A percentile compares a stretch with the other conserved stretches of the same genome.
These are phyloP conservation scores for Arthroderma uncinatum DNA, from an alignment of 2,329 filamentous ascomycete genomes.

Conservation along the genomic window DNA sequence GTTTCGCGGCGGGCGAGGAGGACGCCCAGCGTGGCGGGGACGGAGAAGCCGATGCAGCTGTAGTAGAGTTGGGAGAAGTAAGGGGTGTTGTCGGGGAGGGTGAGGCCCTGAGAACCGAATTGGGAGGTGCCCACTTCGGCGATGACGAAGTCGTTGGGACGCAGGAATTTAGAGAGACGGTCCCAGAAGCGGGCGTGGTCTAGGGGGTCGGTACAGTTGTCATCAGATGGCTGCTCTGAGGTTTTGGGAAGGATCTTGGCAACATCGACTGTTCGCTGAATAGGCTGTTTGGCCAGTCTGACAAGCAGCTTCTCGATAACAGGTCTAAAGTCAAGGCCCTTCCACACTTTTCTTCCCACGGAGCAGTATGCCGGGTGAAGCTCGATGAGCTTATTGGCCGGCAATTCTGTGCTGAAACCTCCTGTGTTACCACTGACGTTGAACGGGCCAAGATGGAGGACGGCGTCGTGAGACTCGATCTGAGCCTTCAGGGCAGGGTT, in stretches of 20 bases:
- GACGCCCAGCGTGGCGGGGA: slow-evolving; percentile 18
- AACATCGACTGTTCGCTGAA: slow-evolving; percentile 8
- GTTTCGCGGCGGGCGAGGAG: slow-evolving; percentile 18
- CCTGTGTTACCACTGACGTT: slow-evolving; percentile 12
- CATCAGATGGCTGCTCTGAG: slow-evolving; percentile 5
- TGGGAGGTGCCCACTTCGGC: slow-evolving; percentile 20
- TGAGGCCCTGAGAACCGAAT: slow-evolving; percentile 18
- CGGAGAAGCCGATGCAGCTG: slow-evolving; percentile 21
- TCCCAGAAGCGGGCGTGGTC: slow-evolving; percentile 14
- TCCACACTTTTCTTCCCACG: slow-evolving; percentile 11
- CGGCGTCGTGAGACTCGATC: slow-evolving; percentile 11
- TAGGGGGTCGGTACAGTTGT: slow-evolving; percentile 11
- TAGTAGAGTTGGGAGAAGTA: slow-evolving; percentile 19
- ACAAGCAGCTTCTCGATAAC: slow-evolving; percentile 12
- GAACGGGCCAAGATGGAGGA: slow-evolving; percentile 12
- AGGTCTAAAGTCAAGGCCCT: slow-evolving; percentile 13
- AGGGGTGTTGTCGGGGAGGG: slow-evolving; percentile 16
- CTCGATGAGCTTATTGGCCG: slow-evolving; percentile 11
- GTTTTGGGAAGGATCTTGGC: slow-evolving; percentile 1
- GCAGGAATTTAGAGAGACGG: slow-evolving; percentile 11
- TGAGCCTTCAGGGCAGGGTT: slow-evolving; percentile 4
- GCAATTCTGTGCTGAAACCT: slow-evolving; percentile 13
- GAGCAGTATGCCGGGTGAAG: slow-evolving; percentile 13
- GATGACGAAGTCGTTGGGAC: slow-evolving; percentile 17
- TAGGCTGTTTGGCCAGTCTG: slow-evolving; percentile 9